Conservation (phyloP, 176 grass and related monocot species). For the Rhynchospora breviuscula region DNA sequence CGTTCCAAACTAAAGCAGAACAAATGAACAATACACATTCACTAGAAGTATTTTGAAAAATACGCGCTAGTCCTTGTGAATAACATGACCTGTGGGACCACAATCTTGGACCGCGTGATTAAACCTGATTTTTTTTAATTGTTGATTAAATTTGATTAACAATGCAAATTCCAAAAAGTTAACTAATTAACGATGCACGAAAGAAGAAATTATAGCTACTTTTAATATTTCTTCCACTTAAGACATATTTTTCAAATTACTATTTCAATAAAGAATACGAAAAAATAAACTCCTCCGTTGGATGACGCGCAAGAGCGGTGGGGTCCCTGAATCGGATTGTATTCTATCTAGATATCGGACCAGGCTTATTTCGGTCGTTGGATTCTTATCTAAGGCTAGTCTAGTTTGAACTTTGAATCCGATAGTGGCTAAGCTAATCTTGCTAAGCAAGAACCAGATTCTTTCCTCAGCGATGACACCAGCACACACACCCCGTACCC, state of each 20-base stretch:
- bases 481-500: slow-evolving; percentile 6
- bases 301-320: not conserved
- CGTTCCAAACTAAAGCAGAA: not conserved
- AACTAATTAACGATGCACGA: too few relatives aligned
- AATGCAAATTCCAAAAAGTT: too few relatives aligned
- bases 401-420: not conserved
- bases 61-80: not conserved
- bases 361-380: not conserved
- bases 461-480: slow-evolving; percentile 1
- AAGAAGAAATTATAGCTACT: too few relatives aligned
- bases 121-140: too few relatives aligned
- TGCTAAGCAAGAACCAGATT: slow-evolving; percentile 9
- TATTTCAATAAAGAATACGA: not conserved
- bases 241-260: not conserved
- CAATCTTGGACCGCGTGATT: too few relatives aligned
- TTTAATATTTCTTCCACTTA: not conserved
- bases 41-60: not conserved
- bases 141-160: too few relatives aligned
- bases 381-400: not conserved
- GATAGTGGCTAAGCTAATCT: not conserved
- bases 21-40: not conserved
- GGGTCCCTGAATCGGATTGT: not conserved
- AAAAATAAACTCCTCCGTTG: not conserved
- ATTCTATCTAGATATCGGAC: slow-evolving; percentile 4
- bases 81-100: too few relatives aligned